phyloP scores from a whole-genome alignment of 1,284 basidiomycete species.

The Moesziomyces sp. region DNA sequence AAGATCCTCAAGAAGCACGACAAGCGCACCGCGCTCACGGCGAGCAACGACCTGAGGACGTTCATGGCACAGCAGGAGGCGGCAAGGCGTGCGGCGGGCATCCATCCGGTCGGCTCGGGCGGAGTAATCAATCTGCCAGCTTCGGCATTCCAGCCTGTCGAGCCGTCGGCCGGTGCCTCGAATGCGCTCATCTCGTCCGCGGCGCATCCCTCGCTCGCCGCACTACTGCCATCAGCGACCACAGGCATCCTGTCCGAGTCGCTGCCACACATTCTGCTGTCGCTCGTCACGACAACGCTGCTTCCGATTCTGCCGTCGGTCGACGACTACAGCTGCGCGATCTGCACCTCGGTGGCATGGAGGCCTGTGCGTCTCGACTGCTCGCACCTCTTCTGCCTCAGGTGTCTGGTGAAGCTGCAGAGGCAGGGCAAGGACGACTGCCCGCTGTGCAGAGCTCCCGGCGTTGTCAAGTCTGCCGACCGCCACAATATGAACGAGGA shows the following conservation, averaged over 20 bases:
- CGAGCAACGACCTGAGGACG: slow-evolving; percentile 57
- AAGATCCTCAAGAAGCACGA: slow-evolving; percentile 87
- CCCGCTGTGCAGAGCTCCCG: slow-evolving; percentile 76
- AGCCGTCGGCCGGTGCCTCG: slow-evolving; percentile 10
- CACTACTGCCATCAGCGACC: slow-evolving; percentile 55
- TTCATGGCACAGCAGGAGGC: slow-evolving; percentile 61
- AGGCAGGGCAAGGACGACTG: slow-evolving; percentile 81
- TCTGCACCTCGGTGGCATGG: slow-evolving; percentile 69
- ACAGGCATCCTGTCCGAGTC: slow-evolving; percentile 60
- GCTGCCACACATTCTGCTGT: slow-evolving; percentile 82
- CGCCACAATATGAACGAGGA: slow-evolving; percentile 78
- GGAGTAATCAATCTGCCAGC: slow-evolving; percentile 33
- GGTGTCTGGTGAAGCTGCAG: slow-evolving; percentile 94
- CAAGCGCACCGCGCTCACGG: slow-evolving; percentile 78
- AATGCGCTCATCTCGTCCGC: slow-evolving; percentile 42
- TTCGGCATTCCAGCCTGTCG: slow-evolving; percentile 25
- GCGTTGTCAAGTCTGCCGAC: slow-evolving; percentile 61
- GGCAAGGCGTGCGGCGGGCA: slow-evolving; percentile 32
- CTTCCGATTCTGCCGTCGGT: slow-evolving; percentile 84
- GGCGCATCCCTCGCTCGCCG: slow-evolving; percentile 57
- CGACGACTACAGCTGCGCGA: slow-evolving; percentile 75
- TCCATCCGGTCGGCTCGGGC: slow-evolving; percentile 38
- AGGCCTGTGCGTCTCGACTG: slow-evolving; percentile 79
- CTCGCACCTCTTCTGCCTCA: slow-evolving; percentile 88
- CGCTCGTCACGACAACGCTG: slow-evolving; percentile 84